These are phyloP conservation scores for Eucalyptus paniculata DNA, from an alignment of 345 rosid genomes.

Conservation along the genomic window DNA sequence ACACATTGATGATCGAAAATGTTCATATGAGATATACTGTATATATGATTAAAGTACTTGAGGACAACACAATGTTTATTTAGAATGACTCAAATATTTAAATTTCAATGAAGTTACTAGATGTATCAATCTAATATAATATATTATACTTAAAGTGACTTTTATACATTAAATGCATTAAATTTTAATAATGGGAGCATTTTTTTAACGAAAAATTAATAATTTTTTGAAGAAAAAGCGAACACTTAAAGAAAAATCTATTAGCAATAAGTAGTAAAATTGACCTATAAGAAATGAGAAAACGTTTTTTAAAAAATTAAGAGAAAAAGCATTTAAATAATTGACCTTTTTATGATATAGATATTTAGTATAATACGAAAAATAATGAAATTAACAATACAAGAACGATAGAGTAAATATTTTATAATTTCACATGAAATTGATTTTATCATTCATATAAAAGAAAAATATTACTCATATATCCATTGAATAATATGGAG, in stretches of 20 bases:
- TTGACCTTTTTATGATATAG: not conserved
- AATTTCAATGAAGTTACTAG: not conserved
- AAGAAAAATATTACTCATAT: not conserved
- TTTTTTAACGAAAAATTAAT: no score
- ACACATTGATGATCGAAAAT: no score
- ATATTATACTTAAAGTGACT: not conserved
- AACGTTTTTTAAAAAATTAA: no score
- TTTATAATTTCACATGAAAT: not conserved
- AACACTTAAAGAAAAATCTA: not conserved
- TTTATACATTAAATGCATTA: not conserved
- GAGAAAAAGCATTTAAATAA: not conserved
- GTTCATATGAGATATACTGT: not conserved
- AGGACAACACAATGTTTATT: not conserved
- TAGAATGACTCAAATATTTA: fast-evolving
- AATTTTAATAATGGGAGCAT: not conserved
- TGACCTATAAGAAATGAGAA: no score
- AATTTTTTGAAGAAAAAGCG: not conserved
- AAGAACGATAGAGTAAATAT: no score
- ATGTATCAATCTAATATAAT: not conserved
- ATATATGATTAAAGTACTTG: not conserved
- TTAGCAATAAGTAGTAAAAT: fast-evolving
- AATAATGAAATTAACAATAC: not conserved
- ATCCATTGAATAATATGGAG: not conserved
- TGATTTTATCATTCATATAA: no score
- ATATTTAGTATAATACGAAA: no score